Evolutionary conservation across 345 rosid species (phyloP).

Genomic region (Eucalyptus sp.): DNA sequence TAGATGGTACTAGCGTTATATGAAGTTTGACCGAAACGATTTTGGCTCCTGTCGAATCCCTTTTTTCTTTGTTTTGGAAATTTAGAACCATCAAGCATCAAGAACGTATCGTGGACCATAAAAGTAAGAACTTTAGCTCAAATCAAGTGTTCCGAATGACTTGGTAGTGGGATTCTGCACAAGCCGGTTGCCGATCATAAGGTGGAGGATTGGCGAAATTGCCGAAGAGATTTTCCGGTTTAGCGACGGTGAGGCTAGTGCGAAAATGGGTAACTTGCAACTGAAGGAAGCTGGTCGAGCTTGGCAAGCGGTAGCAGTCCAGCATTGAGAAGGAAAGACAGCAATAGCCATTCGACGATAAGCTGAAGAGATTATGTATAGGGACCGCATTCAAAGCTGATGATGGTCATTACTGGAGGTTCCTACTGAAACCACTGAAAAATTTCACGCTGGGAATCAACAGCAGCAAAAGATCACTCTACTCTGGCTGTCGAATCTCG

Average conservation of each 20-base stretch:
- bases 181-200: fast-evolving
- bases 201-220: fast-evolving
- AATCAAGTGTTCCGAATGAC: fast-evolving
- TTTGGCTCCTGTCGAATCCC: too few species aligned
- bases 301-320: not conserved
- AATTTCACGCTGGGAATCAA: fast-evolving
- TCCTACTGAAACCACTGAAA: not conserved
- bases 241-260: fast-evolving
- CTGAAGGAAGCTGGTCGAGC: not conserved
- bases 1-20: not conserved
- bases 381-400: not conserved
- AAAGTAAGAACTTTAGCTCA: not conserved
- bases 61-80: too few species aligned
- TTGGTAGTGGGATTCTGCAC: not conserved
- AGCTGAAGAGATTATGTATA: not conserved
- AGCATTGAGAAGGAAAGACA: not conserved
- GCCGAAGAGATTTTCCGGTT: not conserved
- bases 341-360: fast-evolving
- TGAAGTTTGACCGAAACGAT: fast-evolving
- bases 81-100: too few species aligned
- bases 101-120: not conserved
- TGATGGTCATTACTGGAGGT: fast-evolving
- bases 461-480: not conserved
- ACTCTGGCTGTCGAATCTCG: not conserved
- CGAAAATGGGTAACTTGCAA: fast-evolving